Evolutionary conservation across 78 protist genomes (phyloP), one percentile per base, ranked within the genome.

Genomic region (Planoprotostelium fungivorum): DNA sequence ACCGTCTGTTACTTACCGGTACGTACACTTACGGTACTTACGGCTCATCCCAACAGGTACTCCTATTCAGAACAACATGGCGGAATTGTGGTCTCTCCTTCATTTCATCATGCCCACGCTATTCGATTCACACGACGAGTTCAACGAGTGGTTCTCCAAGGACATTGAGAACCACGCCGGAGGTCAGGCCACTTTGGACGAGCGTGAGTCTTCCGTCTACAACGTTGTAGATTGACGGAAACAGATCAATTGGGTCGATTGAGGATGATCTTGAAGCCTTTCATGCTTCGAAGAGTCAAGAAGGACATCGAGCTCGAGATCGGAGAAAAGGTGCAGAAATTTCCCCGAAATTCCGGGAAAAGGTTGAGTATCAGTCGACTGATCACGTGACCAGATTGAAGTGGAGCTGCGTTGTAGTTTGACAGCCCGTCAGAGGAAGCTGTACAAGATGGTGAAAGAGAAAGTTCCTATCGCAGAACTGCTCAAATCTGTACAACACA

Each of bases 1-100:
- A 97, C 39, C 95, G 99, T 28, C 90, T 99, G 87, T 94, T 99
- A 28, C 95, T 99, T 29, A 98, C 99, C 83, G 99, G 99, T 0
- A 51, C 5, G 5, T 16, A 31, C 87, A 95, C 35, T 36, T 16
- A 36, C 37, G 38, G 23, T 25, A n/a, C 37, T 23, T 34, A 29
- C 5, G 5, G 37, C 5, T 36, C n/a, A 35, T 16, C 35, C 16
- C 37, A n/a, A 89, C 92, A 23, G 97, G 97, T 85, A 97, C 98
- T 38, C 98, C 98, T 16, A 51, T 97, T 31, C 98, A 97, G 87
- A 97, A 97, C 93, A 91, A 86, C 37, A 87, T 93, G 95, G 95
- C 91, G 31, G 97, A 96, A 94, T 86, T 97, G 84, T 97, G 99
- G 99, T 95, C 98, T 23, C 91, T 98, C 35, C 92, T 98, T n/a